These are phyloP conservation scores for Leishmania aethiopica DNA, from an alignment of 208 protist species.

Conservation along the genomic window DNA sequence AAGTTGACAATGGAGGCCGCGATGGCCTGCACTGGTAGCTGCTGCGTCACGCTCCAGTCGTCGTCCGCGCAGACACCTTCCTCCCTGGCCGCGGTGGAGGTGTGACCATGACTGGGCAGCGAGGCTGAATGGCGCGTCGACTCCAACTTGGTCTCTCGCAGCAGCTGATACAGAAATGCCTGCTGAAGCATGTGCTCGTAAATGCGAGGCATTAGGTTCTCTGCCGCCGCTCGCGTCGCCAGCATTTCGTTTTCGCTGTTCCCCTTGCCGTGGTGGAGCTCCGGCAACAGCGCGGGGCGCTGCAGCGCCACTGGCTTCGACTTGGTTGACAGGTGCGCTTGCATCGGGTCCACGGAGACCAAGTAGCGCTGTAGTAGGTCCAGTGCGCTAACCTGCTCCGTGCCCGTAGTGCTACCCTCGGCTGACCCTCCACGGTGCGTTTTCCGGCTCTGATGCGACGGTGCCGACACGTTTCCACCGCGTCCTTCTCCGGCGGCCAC, in stretches of 20 bases:
- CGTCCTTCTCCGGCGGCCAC: background rate
- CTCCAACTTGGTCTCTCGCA: constrained; percentile 27
- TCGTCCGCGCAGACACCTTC: background rate
- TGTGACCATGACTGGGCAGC: background rate
- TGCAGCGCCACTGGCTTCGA: background rate
- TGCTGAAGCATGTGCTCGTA: constrained; percentile 37
- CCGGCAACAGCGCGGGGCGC: background rate
- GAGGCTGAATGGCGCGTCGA: background rate
- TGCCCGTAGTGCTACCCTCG: background rate
- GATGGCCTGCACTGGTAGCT: constrained; percentile 18
- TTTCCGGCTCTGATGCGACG: constrained; percentile 1
- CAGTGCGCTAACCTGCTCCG: constrained; percentile 21
- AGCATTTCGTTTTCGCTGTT: background rate
- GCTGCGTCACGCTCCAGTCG: constrained; percentile 35
- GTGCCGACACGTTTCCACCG: background rate
- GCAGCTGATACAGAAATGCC: constrained; percentile 24
- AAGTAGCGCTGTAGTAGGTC: constrained; percentile 35
- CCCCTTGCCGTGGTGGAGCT: background rate
- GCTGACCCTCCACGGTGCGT: background rate
- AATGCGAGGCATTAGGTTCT: constrained; percentile 24
- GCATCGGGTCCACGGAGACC: background rate
- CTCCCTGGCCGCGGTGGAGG: background rate
- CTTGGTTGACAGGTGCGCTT: background rate
- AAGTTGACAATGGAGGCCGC: constrained; percentile 28
- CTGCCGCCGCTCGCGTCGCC: constrained; percentile 23